Percentiles rank a stretch among this genome's conserved stretches.
phyloP scores from a whole-genome alignment of 2,329 filamentous ascomycete genomes.

The Beauveria scarabaeidicola region DNA sequence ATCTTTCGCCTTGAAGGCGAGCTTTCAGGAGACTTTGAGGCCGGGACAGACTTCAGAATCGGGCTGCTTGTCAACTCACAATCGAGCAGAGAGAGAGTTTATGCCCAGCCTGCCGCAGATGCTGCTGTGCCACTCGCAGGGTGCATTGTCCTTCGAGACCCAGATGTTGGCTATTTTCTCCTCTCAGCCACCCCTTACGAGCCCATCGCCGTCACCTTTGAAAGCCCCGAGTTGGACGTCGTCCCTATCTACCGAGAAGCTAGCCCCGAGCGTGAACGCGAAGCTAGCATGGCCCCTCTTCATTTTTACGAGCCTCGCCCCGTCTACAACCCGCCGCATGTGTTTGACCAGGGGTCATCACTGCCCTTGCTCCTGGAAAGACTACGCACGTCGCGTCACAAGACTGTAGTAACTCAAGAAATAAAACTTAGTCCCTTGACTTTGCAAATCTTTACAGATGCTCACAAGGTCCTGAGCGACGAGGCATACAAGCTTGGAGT shows the following conservation, averaged over 20 bases:
- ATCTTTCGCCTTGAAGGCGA: constrained; percentile 56
- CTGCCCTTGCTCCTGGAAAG: constrained; percentile 48
- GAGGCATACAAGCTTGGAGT: constrained; percentile 62
- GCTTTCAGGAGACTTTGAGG: constrained; percentile 45
- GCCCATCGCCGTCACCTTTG: constrained; percentile 51
- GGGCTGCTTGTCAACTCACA: constrained; percentile 51
- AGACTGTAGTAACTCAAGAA: constrained; percentile 55
- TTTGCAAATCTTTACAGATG: constrained; percentile 61
- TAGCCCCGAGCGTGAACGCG: constrained; percentile 34
- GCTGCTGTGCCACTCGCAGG: constrained; percentile 43
- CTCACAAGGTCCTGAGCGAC: constrained; percentile 60
- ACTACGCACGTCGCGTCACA: constrained; percentile 51
- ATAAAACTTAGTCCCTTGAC: constrained; percentile 63
- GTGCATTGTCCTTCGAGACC: constrained; percentile 45
- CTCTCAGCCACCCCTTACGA: constrained; percentile 51
- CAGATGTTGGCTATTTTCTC: constrained; percentile 56
- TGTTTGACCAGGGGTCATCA: constrained; percentile 48
- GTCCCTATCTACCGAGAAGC: constrained; percentile 31
- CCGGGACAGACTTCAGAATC: constrained; percentile 53
- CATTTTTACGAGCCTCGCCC: constrained; percentile 56
- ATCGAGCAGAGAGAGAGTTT: constrained; percentile 49
- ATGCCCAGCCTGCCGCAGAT: constrained; percentile 42
- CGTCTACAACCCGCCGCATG: constrained; percentile 54
- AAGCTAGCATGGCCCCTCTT: constrained; percentile 35
- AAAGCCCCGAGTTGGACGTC: constrained; percentile 46